Conservation (phyloP, 164 flowering plant genomes). For the Stephania japonica region DNA sequence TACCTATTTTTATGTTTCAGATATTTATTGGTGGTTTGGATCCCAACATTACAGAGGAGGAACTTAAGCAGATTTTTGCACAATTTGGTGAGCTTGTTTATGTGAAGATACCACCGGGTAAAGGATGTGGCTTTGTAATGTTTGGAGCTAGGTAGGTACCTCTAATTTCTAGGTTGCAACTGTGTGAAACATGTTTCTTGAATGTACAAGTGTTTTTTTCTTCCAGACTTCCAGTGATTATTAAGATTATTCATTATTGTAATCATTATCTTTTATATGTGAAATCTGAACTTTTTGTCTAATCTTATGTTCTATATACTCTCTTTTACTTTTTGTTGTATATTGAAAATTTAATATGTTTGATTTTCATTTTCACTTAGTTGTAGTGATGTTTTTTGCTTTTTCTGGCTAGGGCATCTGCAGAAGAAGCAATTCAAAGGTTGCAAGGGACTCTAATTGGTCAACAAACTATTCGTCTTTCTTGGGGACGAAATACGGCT, state of each 20-base stretch:
- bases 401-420: conserved; percentile 51
- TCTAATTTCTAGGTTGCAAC: conserved; percentile 3
- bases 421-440: conserved; percentile 93
- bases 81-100: conserved; percentile 82
- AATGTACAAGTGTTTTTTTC: neutral
- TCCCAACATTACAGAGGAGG: conserved; percentile 83
- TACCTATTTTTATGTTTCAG: conserved; percentile 36
- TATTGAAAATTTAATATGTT: neutral
- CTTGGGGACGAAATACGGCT: conserved; percentile 81
- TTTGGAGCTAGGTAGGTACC: conserved; percentile 67
- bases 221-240: neutral
- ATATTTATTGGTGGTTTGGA: conserved; percentile 88
- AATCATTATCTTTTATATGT: neutral
- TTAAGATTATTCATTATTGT: neutral
- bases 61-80: conserved; percentile 67
- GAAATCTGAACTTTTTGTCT: neutral
- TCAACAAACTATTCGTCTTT: conserved; percentile 81
- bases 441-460: conserved; percentile 85
- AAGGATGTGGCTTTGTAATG: conserved; percentile 92
- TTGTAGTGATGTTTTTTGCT: neutral
- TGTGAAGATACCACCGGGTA: conserved; percentile 73
- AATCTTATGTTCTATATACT: neutral
- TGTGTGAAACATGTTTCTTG: neutral
- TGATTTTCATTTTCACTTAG: neutral
- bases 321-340: neutral